Base-by-base conservation (phyloP, 306 rosid species). In the Mimosa bimucronata region DNA sequence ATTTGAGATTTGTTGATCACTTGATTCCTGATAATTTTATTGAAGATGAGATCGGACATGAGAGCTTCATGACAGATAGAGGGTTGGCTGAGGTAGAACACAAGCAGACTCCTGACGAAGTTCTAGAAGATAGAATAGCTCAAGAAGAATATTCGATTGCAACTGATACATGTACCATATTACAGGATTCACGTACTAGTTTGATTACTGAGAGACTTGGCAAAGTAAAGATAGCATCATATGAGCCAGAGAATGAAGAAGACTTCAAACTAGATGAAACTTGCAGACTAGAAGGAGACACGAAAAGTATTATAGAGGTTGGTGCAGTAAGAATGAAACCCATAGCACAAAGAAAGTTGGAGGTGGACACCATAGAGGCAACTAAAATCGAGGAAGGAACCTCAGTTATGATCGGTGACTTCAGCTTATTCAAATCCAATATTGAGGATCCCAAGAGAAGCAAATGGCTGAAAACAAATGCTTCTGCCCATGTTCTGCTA, bases 61-160 rank as follows among this genome's bases (percentile, higher is more conserved):
- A 6, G 19, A n/a, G 55, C 48, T 28, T 6, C 42, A 12, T 50
- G 71, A 14, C 21, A 18, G 71, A 58, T 65, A 42, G 76, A 74
- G 50, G 12, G 0, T 37, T 65, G 41, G 83, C 7, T 58, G 70
- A 34, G 42, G 80, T 76, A 74, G 89, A 73, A 25, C 53, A 21
- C 30, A 62, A 48, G 11, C 74, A 42, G 34, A 67, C 19, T 61
- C 67, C 29, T 40, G 81, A 71, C 19, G 40, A 40, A 38, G 61
- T 48, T 82, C 12, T 70, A 80, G 80, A 77, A 76, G 70, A 75
- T 26, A 73, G 84, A 65, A 74, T 52, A 23, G 79, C 74, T 71
- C 42, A 44, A 71, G 66, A 73, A 29, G 79, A 73, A 31, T 28
- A 42, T 73, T 75, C 68, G 19, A 31, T 67, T 52, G 61, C 71